A percentile compares a stretch with the other conserved stretches of the same genome.
Evolutionary conservation across 140 eudicot genomes (phyloP).

Genomic region (Anethum foeniculum): DNA sequence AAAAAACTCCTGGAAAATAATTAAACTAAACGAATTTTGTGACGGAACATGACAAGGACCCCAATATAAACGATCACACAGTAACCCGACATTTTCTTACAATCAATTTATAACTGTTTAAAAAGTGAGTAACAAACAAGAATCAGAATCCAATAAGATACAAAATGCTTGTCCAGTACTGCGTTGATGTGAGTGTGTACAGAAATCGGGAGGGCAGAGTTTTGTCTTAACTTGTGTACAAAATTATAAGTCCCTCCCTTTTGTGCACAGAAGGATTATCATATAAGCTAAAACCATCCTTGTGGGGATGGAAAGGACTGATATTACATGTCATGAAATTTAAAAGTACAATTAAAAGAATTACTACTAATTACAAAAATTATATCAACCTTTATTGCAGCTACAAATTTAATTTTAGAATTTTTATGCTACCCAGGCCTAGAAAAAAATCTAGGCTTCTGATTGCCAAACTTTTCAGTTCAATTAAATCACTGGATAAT

Average conservation of each 20-base stretch:
- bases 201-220: neutral
- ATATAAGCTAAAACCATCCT: neutral
- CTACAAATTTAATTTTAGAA: no score
- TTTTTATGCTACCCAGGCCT: neutral
- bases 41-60: neutral
- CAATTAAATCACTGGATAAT: neutral
- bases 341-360: no score
- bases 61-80: neutral
- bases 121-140: neutral
- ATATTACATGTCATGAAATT: no score
- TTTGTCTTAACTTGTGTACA: no score
- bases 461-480: neutral
- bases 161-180: neutral
- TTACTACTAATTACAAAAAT: no score
- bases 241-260: no score
- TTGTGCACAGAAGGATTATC: no score
- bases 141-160: neutral
- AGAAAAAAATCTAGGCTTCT: neutral
- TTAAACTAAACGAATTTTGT: neutral
- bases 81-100: neutral
- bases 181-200: neutral
- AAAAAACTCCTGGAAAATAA: neutral
- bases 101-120: neutral
- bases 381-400: neutral
- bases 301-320: neutral